Base-by-base conservation (phyloP, 108 stramenopile species). In the Stephanodiscus minutulus region DNA sequence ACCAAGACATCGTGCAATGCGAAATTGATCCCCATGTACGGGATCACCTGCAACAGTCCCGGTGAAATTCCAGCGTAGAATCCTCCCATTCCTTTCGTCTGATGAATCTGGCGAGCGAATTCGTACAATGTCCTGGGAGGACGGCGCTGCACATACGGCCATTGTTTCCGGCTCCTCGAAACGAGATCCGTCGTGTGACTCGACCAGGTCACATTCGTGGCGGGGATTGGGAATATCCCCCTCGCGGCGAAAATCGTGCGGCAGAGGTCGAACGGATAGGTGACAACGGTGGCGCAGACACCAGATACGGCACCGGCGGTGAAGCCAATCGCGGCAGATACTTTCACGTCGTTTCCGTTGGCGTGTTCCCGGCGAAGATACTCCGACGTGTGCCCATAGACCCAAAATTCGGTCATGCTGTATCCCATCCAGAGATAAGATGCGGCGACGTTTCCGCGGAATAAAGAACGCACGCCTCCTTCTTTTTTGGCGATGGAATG, bases 21-120 rank as follows among this genome's bases (percentile, higher is more conserved):
- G 83, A 98, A 98, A 48, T 95, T 94, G 1, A 96, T 31, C 7
- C 97, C 97, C 96, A 98, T 97, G 66, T 96, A 94, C 0, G 97
- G 97, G 8, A 96, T 70, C 57, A 98, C 93, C 68, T 86, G 86
- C 46, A 91, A 61, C 7, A 93, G 41, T 29, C 93, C 95, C 5
- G 97, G 92, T 6, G 64, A 61, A 36, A 70, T 65, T n/a, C 97
- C 97, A 3, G 93, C 87, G 73, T 84, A 98, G 68, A 98, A 94
- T 29, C 88, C 95, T 58, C 72, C 64, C 4, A 90, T 29, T 9
- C 96, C 96, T 35, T 82, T 68, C 60, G 77, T 72, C 53, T 70
- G 76, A 59, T 89, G 80, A 43, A 95, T 66, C 29, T 77, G 53
- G 11, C 29, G 48, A 11, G 90, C 86, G 71, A 95, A 97, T 53